Conservation (phyloP, 257 asterid species). For the Plantago ovata region DNA sequence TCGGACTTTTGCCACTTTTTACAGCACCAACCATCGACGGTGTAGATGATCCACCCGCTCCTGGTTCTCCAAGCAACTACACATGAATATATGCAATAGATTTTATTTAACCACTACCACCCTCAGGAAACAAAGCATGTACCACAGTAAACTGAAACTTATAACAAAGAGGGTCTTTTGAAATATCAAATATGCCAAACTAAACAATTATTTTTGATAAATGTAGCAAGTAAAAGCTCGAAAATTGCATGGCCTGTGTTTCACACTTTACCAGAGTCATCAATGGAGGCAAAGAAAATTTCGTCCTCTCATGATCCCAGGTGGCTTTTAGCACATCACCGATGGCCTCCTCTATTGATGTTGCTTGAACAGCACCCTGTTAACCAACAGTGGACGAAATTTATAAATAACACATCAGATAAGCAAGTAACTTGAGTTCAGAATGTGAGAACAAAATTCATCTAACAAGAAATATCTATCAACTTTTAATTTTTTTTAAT, state of each 20-base stretch:
- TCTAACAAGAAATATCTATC: not conserved
- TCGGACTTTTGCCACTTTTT: slow-evolving; percentile 95
- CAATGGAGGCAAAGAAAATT: slow-evolving; percentile 88
- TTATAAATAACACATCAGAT: slow-evolving; percentile 1
- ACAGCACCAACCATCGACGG: slow-evolving; percentile 99
- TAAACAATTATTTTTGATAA: no score
- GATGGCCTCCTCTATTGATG: slow-evolving; percentile 58
- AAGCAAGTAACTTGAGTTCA: slow-evolving; percentile 7
- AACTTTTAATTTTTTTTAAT: no score
- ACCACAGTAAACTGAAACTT: slow-evolving; percentile 10
- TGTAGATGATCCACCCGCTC: slow-evolving; percentile 97
- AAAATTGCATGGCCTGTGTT: slow-evolving; percentile 6
- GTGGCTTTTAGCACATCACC: slow-evolving; percentile 62
- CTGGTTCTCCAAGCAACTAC: slow-evolving; percentile 98
- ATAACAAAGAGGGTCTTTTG: no score
- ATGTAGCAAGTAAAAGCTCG: slow-evolving; percentile 5
- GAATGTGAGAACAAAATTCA: slow-evolving; percentile 6
- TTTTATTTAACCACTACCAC: slow-evolving; percentile 22
- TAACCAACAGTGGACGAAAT: slow-evolving; percentile 20
- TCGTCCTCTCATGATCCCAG: slow-evolving; percentile 95
- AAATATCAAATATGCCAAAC: no score
- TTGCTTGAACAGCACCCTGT: slow-evolving; percentile 61
- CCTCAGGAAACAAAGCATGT: slow-evolving; percentile 19
- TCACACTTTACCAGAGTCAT: slow-evolving; percentile 74
- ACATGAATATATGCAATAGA: slow-evolving; percentile 17